Conservation (phyloP, 371 early-diverging fungal genomes). For the Apophysomyces sp. region DNA sequence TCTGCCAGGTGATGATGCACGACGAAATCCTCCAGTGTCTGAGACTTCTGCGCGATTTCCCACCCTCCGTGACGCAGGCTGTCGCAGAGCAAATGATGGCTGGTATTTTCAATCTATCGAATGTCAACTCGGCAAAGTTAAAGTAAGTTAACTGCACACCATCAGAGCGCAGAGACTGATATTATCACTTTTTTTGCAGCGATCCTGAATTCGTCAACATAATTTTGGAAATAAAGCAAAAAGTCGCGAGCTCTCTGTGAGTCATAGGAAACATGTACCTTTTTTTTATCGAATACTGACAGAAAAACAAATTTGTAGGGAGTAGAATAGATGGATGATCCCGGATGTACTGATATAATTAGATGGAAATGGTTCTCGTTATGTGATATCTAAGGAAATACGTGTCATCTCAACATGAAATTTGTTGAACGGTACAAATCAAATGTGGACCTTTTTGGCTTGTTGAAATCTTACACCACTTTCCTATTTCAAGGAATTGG, state of each 20-base stretch:
- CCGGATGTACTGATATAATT: no score
- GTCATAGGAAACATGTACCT: background rate
- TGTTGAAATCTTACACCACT: no score
- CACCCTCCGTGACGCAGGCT: slow-evolving; percentile 63
- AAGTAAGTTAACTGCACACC: slow-evolving; percentile 33
- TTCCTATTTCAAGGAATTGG: no score
- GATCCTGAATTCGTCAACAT: slow-evolving; percentile 46
- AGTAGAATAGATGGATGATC: no score
- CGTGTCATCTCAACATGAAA: no score
- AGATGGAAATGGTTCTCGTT: no score
- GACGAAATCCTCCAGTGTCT: slow-evolving; percentile 65
- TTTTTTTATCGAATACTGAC: background rate
- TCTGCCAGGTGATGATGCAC: slow-evolving; percentile 48
- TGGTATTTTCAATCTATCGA: slow-evolving; percentile 65
- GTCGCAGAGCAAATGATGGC: slow-evolving; percentile 83
- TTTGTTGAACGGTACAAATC: no score
- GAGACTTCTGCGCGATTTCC: slow-evolving; percentile 60
- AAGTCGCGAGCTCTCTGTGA: slow-evolving; percentile 40
- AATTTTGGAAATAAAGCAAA: slow-evolving; percentile 49
- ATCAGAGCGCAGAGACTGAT: no score
- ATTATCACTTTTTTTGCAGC: slow-evolving; percentile 10
- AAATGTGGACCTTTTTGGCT: no score
- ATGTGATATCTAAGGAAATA: no score
- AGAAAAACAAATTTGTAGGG: no score
- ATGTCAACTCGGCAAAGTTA: slow-evolving; percentile 46